Percentiles rank a stretch among this genome's conserved stretches.
These are phyloP conservation scores for Corymbia citriodora DNA, from an alignment of 441 rosid genomes.

Conservation along the genomic window DNA sequence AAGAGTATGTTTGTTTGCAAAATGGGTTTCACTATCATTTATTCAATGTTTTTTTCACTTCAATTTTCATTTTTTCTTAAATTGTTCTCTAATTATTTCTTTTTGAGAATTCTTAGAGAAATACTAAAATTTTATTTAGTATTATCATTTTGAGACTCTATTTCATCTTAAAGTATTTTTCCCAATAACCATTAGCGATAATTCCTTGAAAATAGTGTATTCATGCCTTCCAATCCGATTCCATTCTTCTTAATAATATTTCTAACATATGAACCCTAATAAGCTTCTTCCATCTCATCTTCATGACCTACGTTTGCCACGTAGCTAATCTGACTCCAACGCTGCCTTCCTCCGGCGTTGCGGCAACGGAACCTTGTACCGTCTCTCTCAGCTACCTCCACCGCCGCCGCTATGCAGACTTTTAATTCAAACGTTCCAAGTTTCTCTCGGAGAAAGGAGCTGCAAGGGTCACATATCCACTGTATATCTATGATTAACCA, in stretches of 20 bases:
- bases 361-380: background rate
- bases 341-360: background rate
- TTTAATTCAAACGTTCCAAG: background rate
- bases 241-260: too few relatives aligned
- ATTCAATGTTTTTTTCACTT: background rate
- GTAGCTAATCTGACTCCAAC: background rate
- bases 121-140: background rate
- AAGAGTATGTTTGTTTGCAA: too few relatives aligned
- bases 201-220: background rate
- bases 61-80: too few relatives aligned
- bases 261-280: background rate
- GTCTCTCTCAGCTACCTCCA: background rate
- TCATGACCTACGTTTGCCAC: background rate
- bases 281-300: background rate
- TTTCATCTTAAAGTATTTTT: too few relatives aligned
- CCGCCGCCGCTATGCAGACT: background rate
- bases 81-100: rapidly evolving
- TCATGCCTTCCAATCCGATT: rapidly evolving
- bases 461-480: background rate
- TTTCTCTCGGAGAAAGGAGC: background rate
- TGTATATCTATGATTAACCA: background rate
- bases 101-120: too few relatives aligned
- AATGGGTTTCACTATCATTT: too few relatives aligned
- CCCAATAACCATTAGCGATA: rapidly evolving
- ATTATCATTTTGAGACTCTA: rapidly evolving